phyloP scores from a whole-genome alignment of 805 yeast species.

The Candida tallmaniae region DNA sequence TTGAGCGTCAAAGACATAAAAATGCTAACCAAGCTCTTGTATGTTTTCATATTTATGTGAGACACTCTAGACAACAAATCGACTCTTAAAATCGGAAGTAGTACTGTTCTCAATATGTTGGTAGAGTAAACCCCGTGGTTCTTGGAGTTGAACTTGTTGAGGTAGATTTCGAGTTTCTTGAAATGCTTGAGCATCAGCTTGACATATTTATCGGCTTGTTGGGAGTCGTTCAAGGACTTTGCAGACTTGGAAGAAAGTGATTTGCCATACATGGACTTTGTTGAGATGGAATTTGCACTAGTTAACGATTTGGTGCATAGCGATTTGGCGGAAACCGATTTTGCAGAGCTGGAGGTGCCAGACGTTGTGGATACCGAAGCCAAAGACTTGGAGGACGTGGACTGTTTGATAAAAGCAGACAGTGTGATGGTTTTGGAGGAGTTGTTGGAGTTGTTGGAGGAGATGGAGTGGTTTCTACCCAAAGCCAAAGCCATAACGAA shows the following conservation, averaged over 20 bases:
- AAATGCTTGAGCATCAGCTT: slow-evolving; percentile 19
- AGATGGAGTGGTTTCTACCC: slow-evolving; percentile 4
- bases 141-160: slow-evolving; percentile 40
- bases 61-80: slow-evolving; percentile 19
- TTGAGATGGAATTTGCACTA: too few relatives aligned
- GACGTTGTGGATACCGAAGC: neutral
- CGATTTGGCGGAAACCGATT: slow-evolving; percentile 1
- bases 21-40: slow-evolving; percentile 29
- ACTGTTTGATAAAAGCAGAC: slow-evolving; percentile 1
- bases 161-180: slow-evolving; percentile 40
- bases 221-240: neutral
- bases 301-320: slow-evolving; percentile 1
- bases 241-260: neutral
- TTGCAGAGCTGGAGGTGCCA: too few relatives aligned
- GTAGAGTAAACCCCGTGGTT: slow-evolving; percentile 36
- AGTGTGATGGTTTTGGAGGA: slow-evolving; percentile 12
- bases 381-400: neutral
- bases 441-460: slow-evolving; percentile 2
- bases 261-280: too few relatives aligned
- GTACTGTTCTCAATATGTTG: slow-evolving; percentile 43
- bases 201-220: slow-evolving; percentile 10
- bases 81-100: slow-evolving; percentile 42
- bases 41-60: slow-evolving; percentile 17
- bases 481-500: too few relatives aligned
- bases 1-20: slow-evolving; percentile 30